These are phyloP conservation scores for Ogataea nonfermentans DNA, from an alignment of 805 yeast species.

Conservation along the genomic window DNA sequence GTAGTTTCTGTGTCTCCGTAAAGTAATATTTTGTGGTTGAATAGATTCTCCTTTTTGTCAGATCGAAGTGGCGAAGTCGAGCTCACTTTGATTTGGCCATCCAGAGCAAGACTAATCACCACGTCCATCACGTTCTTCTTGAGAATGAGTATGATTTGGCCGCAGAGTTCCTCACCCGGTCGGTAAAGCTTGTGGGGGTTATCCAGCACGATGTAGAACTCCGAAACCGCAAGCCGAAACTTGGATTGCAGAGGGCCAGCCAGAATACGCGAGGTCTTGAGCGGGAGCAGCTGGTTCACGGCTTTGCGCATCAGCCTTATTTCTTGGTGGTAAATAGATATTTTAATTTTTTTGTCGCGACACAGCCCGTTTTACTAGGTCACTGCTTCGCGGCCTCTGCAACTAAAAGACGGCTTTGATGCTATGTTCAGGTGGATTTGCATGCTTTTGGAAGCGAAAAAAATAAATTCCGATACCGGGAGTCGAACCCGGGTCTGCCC, in stretches of 20 bases:
- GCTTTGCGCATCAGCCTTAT: conserved; percentile 45
- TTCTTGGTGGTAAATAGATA: neutral
- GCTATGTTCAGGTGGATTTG: neutral
- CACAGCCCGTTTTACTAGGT: conserved; percentile 3
- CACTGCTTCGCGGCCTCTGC: too few relatives aligned
- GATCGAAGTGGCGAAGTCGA: conserved; percentile 54
- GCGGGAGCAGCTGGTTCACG: conserved; percentile 45
- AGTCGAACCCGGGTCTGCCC: conserved; percentile 83
- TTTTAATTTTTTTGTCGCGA: conserved; percentile 1
- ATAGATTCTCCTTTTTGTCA: conserved; percentile 46
- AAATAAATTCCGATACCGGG: conserved; percentile 74
- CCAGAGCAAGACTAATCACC: conserved; percentile 49
- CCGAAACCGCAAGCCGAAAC: conserved; percentile 40
- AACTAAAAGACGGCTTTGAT: too few relatives aligned
- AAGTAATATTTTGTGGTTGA: conserved; percentile 56
- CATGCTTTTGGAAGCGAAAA: conserved; percentile 17
- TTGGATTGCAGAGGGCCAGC: conserved; percentile 20
- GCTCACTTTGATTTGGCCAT: conserved; percentile 55
- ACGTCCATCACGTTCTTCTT: conserved; percentile 56
- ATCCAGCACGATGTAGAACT: conserved; percentile 67
- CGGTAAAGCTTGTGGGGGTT: conserved; percentile 73
- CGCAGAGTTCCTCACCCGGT: conserved; percentile 78
- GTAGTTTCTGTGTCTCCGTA: conserved; percentile 44
- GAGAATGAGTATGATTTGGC: conserved; percentile 57
- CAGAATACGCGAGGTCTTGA: conserved; percentile 24